Percentiles rank a stretch among this genome's conserved stretches.
These are phyloP conservation scores for Hanseniaspora thailandica DNA, from an alignment of 805 yeast species.

Conservation along the genomic window DNA sequence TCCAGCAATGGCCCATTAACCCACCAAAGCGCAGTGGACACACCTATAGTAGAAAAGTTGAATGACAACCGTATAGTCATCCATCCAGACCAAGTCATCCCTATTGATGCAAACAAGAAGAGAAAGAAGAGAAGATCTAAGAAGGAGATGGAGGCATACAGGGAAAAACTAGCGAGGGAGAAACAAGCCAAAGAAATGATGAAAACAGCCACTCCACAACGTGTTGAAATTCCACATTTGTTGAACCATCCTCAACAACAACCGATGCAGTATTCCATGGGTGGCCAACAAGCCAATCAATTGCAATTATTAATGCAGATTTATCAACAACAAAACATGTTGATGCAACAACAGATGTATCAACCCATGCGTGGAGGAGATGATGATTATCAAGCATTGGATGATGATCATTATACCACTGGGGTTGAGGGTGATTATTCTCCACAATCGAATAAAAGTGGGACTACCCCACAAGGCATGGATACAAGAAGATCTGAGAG, in stretches of 20 bases:
- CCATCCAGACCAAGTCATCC: conserved; percentile 20
- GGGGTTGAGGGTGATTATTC: not conserved
- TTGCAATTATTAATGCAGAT: conserved; percentile 5
- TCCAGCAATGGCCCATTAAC: not conserved
- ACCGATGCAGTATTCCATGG: too few species aligned
- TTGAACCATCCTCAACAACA: too few species aligned
- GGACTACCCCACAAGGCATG: not conserved
- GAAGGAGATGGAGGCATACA: conserved; percentile 7
- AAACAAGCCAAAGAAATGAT: not conserved
- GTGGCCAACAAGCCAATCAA: too few species aligned
- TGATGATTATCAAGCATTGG: conserved; percentile 8
- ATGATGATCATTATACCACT: conserved; percentile 8
- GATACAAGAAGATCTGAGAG: not conserved
- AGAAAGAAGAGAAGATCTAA: conserved; percentile 14
- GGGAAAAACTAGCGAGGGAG: conserved; percentile 6
- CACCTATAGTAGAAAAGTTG: conserved; percentile 21
- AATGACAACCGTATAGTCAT: conserved; percentile 25
- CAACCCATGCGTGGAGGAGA: too few species aligned
- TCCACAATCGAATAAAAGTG: not conserved
- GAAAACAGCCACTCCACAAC: not conserved
- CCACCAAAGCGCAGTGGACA: not conserved
- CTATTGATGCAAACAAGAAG: conserved; percentile 12
- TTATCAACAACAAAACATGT: conserved; percentile 9
- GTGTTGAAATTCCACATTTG: too few species aligned
- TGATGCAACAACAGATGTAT: not conserved